These are phyloP conservation scores for Dichomitus squalens DNA, from an alignment of 1,284 basidiomycete genomes.

Conservation along the genomic window DNA sequence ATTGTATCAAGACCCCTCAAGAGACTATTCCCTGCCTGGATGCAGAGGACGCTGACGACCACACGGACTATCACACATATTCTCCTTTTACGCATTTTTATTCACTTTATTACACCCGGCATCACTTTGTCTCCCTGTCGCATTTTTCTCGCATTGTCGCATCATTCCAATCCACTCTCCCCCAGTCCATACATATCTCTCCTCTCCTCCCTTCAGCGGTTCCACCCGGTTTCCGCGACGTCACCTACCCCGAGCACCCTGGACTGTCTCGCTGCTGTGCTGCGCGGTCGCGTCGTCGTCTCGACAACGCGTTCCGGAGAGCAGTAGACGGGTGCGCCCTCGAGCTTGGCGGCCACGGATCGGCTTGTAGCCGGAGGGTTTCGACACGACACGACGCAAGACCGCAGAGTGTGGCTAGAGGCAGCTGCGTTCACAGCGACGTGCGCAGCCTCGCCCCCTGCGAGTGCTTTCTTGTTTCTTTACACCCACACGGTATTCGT, in stretches of 20 bases:
- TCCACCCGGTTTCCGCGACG: slow-evolving; percentile 22
- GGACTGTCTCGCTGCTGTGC: slow-evolving; percentile 52
- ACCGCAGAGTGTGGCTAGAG: slow-evolving; percentile 57
- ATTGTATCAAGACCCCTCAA: slow-evolving; percentile 35
- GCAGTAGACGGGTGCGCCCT: slow-evolving; percentile 36
- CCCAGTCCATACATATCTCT: slow-evolving; percentile 2
- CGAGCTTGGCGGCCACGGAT: slow-evolving; percentile 46
- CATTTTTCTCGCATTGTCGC: slow-evolving; percentile 11
- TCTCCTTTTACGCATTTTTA: slow-evolving; percentile 46
- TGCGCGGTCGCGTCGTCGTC: slow-evolving; percentile 35
- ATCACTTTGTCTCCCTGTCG: slow-evolving; percentile 40
- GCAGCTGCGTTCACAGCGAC: slow-evolving; percentile 43
- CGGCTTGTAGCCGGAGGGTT: slow-evolving; percentile 45
- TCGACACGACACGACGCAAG: slow-evolving; percentile 69
- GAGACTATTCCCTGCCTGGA: slow-evolving; percentile 54
- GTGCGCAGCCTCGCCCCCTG: slow-evolving; percentile 54
- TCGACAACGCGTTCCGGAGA: slow-evolving; percentile 21
- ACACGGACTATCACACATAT: slow-evolving; percentile 41
- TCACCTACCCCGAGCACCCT: slow-evolving; percentile 26
- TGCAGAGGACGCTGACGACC: slow-evolving; percentile 52
- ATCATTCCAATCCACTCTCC: too few relatives aligned
- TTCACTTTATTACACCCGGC: slow-evolving; percentile 34
- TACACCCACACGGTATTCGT: slow-evolving; percentile 29
- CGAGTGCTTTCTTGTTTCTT: slow-evolving; percentile 58
- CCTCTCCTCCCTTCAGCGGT: slow-evolving; percentile 23